Evolutionary conservation across 306 rosid genomes (phyloP).

Genomic region (Castanea sativa): DNA sequence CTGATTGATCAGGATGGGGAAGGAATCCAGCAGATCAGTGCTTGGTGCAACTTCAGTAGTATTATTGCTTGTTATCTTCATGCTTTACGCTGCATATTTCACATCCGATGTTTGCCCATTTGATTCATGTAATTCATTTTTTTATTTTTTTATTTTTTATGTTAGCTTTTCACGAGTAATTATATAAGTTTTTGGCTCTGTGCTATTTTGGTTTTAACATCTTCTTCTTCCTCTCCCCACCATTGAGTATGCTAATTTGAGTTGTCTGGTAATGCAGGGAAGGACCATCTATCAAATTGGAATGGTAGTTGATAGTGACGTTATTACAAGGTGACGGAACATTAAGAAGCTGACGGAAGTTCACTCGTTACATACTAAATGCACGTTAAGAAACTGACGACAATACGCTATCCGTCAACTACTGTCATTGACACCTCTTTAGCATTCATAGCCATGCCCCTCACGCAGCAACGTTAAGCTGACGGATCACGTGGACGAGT

Average conservation of each 20-base stretch:
- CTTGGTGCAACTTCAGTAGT: constrained; percentile 12
- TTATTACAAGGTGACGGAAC: no score
- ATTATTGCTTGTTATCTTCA: constrained; percentile 6
- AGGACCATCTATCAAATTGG: neutral
- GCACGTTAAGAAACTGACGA: no score
- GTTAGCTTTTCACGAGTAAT: neutral
- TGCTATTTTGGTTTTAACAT: neutral
- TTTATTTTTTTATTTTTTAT: neutral
- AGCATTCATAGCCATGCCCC: no score
- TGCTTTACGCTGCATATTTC: constrained; percentile 15
- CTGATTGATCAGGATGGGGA: constrained; percentile 13
- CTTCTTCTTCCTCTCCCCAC: neutral
- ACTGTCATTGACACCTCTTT: no score
- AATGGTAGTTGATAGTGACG: no score
- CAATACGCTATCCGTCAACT: no score
- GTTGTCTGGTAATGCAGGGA: constrained; percentile 17
- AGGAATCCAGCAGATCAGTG: neutral
- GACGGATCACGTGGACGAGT: no score
- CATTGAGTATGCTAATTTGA: neutral
- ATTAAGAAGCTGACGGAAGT: no score
- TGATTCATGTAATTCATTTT: neutral
- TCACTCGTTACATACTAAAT: no score
- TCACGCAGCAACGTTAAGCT: no score
- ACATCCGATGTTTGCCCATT: neutral
- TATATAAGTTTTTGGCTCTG: neutral